Percentiles rank a stretch among this genome's conserved stretches.
Evolutionary conservation across 257 asterid species (phyloP).

Genomic region (Paulownia fortunei): DNA sequence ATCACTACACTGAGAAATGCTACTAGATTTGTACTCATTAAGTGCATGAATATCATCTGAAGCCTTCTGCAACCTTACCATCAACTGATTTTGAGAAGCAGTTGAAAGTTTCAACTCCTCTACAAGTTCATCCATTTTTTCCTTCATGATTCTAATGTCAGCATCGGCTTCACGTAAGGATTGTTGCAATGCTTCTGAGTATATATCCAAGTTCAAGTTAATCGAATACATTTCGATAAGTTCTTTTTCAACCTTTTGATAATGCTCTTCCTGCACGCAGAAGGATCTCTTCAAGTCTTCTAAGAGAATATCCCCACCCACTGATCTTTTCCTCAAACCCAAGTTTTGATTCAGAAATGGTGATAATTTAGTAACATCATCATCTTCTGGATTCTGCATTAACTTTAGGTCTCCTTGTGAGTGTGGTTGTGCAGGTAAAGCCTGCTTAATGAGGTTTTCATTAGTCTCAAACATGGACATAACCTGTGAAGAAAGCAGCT

Average conservation of each 20-base stretch:
- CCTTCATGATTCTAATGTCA: slow-evolving; percentile 45
- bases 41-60: slow-evolving; percentile 63
- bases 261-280: slow-evolving; percentile 76
- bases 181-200: slow-evolving; percentile 69
- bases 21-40: slow-evolving; percentile 61
- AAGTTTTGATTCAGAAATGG: slow-evolving; percentile 46
- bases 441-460: slow-evolving; percentile 85
- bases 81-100: slow-evolving; percentile 64
- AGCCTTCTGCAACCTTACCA: slow-evolving; percentile 67
- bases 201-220: slow-evolving; percentile 76
- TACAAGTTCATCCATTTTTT: slow-evolving; percentile 51
- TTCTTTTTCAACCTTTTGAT: slow-evolving; percentile 84
- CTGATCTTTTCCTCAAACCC: slow-evolving; percentile 50
- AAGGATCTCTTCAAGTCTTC: slow-evolving; percentile 88
- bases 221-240: slow-evolving; percentile 73
- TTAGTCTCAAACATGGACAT: slow-evolving; percentile 89
- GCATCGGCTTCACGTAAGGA: slow-evolving; percentile 62
- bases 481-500: slow-evolving; percentile 94
- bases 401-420: slow-evolving; percentile 29
- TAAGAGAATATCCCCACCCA: slow-evolving; percentile 73
- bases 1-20: slow-evolving; percentile 61
- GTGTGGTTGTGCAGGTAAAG: slow-evolving; percentile 56
- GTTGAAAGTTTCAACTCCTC: slow-evolving; percentile 65
- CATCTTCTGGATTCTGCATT: slow-evolving; percentile 44
- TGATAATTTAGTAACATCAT: slow-evolving; percentile 37